phyloP scores from a whole-genome alignment of 2,329 filamentous ascomycete genomes.

The Ceratocystis cubensis region DNA sequence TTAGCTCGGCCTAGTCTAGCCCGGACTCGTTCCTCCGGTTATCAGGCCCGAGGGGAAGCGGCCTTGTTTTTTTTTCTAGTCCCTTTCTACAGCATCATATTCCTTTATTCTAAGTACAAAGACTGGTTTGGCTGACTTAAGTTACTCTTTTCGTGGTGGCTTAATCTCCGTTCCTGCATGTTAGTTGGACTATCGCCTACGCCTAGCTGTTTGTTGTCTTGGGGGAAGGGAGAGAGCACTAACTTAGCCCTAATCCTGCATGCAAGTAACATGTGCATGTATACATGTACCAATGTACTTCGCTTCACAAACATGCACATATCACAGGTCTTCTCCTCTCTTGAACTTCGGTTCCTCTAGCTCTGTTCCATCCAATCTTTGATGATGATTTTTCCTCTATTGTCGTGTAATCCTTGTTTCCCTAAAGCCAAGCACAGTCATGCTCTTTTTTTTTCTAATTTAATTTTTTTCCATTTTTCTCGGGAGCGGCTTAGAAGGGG shows the following conservation, averaged over 20 bases:
- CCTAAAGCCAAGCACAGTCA: neutral
- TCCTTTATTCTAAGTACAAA: neutral
- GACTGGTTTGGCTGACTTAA: neutral
- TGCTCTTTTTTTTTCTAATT: too few species aligned
- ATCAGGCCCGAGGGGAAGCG: neutral
- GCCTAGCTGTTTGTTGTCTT: neutral
- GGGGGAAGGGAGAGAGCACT: too few species aligned
- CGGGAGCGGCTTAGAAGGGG: too few species aligned
- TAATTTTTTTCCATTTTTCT: too few species aligned
- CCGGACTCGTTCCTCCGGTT: neutral
- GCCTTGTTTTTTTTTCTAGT: neutral
- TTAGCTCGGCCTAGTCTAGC: too few species aligned
- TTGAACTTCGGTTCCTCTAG: neutral
- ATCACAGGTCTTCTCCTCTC: neutral
- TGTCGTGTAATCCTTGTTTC: neutral
- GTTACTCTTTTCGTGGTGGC: neutral
- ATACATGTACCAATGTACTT: neutral
- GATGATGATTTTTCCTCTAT: neutral
- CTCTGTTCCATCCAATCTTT: neutral
- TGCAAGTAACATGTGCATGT: neutral
- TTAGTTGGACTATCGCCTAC: constrained; percentile 1
- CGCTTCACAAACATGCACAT: too few species aligned
- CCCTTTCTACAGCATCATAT: neutral
- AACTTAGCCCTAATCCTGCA: neutral
- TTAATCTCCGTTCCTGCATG: constrained; percentile 1